Percentiles rank a stretch among this genome's conserved stretches.
phyloP scores from a whole-genome alignment of 2,329 filamentous ascomycete species.

The Teratosphaeria viscida region DNA sequence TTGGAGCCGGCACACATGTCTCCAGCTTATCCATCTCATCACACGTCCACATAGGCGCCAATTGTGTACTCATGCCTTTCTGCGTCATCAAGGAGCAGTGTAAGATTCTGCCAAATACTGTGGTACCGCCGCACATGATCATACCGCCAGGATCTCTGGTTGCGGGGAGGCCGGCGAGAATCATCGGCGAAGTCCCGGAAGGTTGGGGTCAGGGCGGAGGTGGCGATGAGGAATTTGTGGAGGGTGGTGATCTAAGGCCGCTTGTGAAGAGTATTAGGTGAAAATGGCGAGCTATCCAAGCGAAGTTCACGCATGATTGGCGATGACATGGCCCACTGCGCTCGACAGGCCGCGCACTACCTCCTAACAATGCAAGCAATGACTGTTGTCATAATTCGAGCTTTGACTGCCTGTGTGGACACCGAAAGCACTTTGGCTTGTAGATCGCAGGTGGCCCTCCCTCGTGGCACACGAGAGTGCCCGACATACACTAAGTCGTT shows the following conservation, averaged over 20 bases:
- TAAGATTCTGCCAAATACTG: conserved; percentile 70
- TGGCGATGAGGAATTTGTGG: conserved; percentile 37
- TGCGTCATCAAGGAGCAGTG: conserved; percentile 91
- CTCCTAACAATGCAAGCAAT: no score
- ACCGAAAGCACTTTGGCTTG: no score
- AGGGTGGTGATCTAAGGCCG: conserved; percentile 40
- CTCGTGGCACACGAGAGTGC: no score
- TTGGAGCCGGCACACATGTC: conserved; percentile 58
- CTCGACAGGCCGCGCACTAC: background rate
- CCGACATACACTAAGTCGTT: no score
- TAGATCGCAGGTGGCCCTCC: no score
- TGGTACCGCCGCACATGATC: conserved; percentile 80
- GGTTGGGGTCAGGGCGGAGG: conserved; percentile 42
- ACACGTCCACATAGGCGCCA: conserved; percentile 74
- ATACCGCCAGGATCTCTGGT: conserved; percentile 88
- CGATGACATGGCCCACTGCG: background rate
- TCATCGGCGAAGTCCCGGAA: conserved; percentile 71
- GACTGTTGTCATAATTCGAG: no score
- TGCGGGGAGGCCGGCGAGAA: conserved; percentile 67
- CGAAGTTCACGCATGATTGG: background rate
- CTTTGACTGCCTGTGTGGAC: no score
- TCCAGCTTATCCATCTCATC: conserved; percentile 75
- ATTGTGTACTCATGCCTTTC: conserved; percentile 71
- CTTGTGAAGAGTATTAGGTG: conserved; percentile 37
- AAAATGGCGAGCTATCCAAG: conserved; percentile 2